phyloP scores from a whole-genome alignment of 495 filamentous ascomycete species.

The Trichoderma gamsii region DNA sequence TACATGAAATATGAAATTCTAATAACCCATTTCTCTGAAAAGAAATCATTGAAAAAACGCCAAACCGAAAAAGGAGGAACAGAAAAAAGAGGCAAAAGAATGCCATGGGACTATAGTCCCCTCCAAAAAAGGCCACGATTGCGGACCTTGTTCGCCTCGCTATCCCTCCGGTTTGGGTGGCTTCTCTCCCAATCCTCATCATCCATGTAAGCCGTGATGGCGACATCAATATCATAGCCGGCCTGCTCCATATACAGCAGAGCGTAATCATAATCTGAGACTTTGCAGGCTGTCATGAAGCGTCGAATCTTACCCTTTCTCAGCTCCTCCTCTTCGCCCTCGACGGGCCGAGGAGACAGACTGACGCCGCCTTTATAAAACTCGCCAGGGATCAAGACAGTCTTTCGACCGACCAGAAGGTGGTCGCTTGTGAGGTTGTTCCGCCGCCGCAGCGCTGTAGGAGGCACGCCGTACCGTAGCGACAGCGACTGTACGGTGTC shows the following conservation, averaged over 20 bases:
- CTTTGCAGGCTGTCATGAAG: conserved; percentile 67
- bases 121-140: conserved; percentile 16
- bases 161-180: conserved; percentile 47
- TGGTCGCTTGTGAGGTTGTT: conserved; percentile 63
- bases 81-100: neutral
- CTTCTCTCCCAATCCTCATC: conserved; percentile 69
- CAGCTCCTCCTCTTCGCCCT: conserved; percentile 62
- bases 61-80: no score
- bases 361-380: conserved; percentile 57
- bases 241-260: conserved; percentile 61
- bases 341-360: conserved; percentile 58
- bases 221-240: conserved; percentile 56
- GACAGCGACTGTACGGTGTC: conserved; percentile 61
- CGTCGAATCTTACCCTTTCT: conserved; percentile 59
- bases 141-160: conserved; percentile 29
- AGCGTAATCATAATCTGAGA: conserved; percentile 67
- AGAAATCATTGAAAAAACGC: no score
- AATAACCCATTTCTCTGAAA: neutral
- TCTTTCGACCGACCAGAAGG: conserved; percentile 57
- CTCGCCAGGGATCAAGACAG: conserved; percentile 59
- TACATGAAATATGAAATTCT: conserved; percentile 13
- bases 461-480: conserved; percentile 59
- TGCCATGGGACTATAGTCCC: neutral
- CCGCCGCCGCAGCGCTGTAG: conserved; percentile 44
- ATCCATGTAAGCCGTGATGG: conserved; percentile 53